Evolutionary conservation across 1,139 yeast genomes (phyloP).

Genomic region (Geotrichum candidum): DNA sequence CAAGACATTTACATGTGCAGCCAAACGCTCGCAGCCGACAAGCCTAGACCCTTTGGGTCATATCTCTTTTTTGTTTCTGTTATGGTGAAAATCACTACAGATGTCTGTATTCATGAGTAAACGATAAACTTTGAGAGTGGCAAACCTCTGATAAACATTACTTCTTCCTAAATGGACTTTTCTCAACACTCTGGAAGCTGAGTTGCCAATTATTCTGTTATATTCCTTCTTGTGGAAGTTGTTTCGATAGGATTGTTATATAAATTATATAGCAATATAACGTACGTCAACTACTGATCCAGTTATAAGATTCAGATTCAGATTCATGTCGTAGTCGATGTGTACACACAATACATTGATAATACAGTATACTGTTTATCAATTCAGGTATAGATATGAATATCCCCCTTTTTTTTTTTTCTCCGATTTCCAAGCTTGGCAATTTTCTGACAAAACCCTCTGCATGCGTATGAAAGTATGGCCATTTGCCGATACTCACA

Average conservation of each 20-base stretch:
- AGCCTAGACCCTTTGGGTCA: neutral
- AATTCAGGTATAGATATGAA: neutral
- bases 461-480: no score
- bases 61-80: neutral
- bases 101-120: neutral
- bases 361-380: neutral
- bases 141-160: neutral
- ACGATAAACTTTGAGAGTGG: neutral
- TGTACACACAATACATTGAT: neutral
- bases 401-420: neutral
- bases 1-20: neutral
- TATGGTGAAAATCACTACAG: neutral
- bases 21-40: neutral
- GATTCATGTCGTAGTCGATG: neutral
- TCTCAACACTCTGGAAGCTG: neutral
- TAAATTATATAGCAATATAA: neutral
- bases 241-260: neutral
- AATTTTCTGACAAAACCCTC: neutral
- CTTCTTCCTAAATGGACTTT: neutral
- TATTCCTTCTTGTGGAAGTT: neutral
- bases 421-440: neutral
- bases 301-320: neutral
- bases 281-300: neutral
- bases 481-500: no score
- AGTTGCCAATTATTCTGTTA: neutral